Evolutionary conservation across 2,329 filamentous ascomycete genomes (phyloP).

Genomic region (Aurifilum marmelostoma): DNA sequence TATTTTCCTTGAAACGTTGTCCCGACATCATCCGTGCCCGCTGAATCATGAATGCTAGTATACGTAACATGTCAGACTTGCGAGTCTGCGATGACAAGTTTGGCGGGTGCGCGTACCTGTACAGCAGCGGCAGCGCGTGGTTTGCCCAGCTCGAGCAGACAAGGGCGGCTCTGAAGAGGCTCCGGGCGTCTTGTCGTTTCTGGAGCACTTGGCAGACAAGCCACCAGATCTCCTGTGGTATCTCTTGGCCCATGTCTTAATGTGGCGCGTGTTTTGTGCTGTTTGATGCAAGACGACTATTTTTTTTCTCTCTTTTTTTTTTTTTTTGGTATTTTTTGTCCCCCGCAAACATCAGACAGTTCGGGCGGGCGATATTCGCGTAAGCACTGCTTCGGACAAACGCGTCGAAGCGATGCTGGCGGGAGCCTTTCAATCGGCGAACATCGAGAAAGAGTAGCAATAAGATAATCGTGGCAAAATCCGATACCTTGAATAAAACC

Average conservation of each 20-base stretch:
- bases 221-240: slow-evolving; percentile 64
- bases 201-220: slow-evolving; percentile 64
- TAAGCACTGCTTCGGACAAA: not conserved
- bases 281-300: not conserved
- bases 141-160: slow-evolving; percentile 59
- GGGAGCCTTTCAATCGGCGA: not conserved
- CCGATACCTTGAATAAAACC: not conserved
- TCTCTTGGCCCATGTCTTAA: slow-evolving; percentile 21
- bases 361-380: not conserved
- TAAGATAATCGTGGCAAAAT: not conserved
- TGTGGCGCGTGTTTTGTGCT: not conserved
- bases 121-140: slow-evolving; percentile 64
- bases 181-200: slow-evolving; percentile 57
- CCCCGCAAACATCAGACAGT: not conserved
- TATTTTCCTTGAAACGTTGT: slow-evolving; percentile 42
- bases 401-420: not conserved
- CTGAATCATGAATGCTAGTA: slow-evolving; percentile 50
- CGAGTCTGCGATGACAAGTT: not conserved
- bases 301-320: not conserved
- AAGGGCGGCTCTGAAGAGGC: slow-evolving; percentile 62
- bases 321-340: too few relatives aligned
- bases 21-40: slow-evolving; percentile 45
- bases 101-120: slow-evolving; percentile 54
- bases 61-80: slow-evolving; percentile 9
- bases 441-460: not conserved